Conservation (phyloP, 2,329 filamentous ascomycete genomes). For the Simplicillium sp. region DNA sequence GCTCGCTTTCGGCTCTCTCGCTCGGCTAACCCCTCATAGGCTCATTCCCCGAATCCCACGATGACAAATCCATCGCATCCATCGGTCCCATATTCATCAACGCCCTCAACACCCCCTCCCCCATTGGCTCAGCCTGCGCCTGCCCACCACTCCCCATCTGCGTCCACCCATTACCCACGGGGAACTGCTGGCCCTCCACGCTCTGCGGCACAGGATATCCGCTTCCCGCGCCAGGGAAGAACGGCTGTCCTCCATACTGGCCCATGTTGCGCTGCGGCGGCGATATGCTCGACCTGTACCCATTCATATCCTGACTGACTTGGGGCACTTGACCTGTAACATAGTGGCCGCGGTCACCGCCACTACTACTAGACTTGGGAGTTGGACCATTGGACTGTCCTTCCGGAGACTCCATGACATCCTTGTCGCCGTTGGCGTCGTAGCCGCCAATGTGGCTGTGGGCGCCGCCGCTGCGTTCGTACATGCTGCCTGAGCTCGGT, state of each 20-base stretch:
- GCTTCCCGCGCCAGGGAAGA: slow-evolving; percentile 25
- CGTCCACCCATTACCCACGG: neutral
- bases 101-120: slow-evolving; percentile 45
- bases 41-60: slow-evolving; percentile 28
- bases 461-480: slow-evolving; percentile 20
- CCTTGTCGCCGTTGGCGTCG: slow-evolving; percentile 31
- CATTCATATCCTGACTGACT: slow-evolving; percentile 18
- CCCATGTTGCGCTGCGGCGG: slow-evolving; percentile 31
- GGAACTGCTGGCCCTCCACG: neutral
- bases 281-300: slow-evolving; percentile 35
- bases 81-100: slow-evolving; percentile 51
- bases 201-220: slow-evolving; percentile 24
- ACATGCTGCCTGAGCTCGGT: slow-evolving; percentile 22
- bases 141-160: slow-evolving; percentile 27
- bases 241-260: slow-evolving; percentile 24
- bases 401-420: slow-evolving; percentile 39
- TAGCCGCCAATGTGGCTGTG: slow-evolving; percentile 24
- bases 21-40: slow-evolving; percentile 6
- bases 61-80: slow-evolving; percentile 48
- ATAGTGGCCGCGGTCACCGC: slow-evolving; percentile 11
- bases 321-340: too few relatives aligned
- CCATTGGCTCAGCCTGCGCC: slow-evolving; percentile 26
- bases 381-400: slow-evolving; percentile 45
- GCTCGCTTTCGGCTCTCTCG: too few relatives aligned
- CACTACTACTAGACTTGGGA: slow-evolving; percentile 42